Evolutionary conservation across 371 early-diverging fungal species (phyloP), one percentile per base, ranked within the genome.

Genomic region (Dinochytrium kinnereticum): DNA sequence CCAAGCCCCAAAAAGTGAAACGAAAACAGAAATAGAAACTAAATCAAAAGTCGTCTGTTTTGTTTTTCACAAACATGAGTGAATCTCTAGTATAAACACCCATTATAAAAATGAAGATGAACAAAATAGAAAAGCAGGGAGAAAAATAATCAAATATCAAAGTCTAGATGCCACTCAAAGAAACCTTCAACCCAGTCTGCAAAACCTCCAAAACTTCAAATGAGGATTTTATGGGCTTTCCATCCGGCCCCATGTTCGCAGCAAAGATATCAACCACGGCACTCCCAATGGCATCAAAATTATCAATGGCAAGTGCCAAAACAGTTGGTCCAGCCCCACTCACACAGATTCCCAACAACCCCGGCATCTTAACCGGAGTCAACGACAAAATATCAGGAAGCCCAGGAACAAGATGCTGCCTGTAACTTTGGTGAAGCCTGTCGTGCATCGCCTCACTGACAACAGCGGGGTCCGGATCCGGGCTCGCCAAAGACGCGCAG

Each of bases 291-390:
- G 82, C 66, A n/a, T 83, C 81, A 70, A 81, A 79, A 55, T 78
- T 75, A 17, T 31, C 75, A 1, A 67, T 77, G 5, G 83, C 82
- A 1, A 98, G 82, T 21, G 93, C 94, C 59, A 98, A 85, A 51
- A 97, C 93, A 24, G 96, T 96, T 17, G 99, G 99, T 1, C 99
- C 99, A 13, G 99, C 98, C 49, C 99, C 99, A 70, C 93, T 93
- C 64, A 98, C 81, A 78, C 96, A 96, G 36, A 95, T 89, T 36
- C 99, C 99, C 7, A 96, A 85, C 21, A 97, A 81, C 5, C 97
- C 98, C 1, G 94, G 94, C 30, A 88, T 80, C 39, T 86, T 88
- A 69, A 84, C 85, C 2, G 93, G 93, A 17, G 90, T 92, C 73
- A 97, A 84, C 10, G 82, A 81, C 51, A 97, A 82, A 76, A 96